Evolutionary conservation across 108 stramenopile species (phyloP).

Genomic region (Nitzschia sp.): DNA sequence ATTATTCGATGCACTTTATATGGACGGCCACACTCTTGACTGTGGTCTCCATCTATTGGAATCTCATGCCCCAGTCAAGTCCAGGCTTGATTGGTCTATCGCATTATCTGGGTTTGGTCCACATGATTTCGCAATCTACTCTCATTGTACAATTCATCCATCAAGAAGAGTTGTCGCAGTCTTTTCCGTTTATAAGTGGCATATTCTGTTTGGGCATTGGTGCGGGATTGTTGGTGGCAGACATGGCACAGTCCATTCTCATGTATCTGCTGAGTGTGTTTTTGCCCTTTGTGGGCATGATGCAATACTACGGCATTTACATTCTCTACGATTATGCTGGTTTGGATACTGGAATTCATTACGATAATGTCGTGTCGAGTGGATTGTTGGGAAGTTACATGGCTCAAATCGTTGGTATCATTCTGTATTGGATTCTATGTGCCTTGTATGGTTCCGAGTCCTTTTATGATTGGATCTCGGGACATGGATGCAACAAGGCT

Average conservation of each 20-base stretch:
- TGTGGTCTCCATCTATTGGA: conserved; percentile 29
- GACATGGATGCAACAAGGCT: background rate
- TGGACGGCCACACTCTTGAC: conserved; percentile 27
- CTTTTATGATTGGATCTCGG: conserved; percentile 14
- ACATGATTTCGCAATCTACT: conserved; percentile 4
- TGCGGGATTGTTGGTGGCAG: conserved; percentile 9
- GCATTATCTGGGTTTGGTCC: conserved; percentile 37
- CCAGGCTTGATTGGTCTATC: conserved; percentile 28
- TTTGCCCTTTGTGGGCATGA: conserved; percentile 35
- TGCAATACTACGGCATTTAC: conserved; percentile 37
- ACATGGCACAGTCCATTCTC: conserved; percentile 1
- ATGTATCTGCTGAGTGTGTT: conserved; percentile 26
- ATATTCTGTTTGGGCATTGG: conserved; percentile 23
- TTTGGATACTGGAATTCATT: conserved; percentile 28
- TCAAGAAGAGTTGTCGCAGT: conserved; percentile 29
- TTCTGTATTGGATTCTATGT: background rate
- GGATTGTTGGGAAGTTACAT: conserved; percentile 31
- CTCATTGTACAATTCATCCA: conserved; percentile 23
- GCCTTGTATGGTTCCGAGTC: background rate
- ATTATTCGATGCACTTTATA: conserved; percentile 18
- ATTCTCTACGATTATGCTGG: conserved; percentile 33
- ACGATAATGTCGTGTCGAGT: conserved; percentile 19
- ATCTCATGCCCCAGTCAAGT: conserved; percentile 32
- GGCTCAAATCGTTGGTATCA: conserved; percentile 17
- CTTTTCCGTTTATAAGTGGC: conserved; percentile 15